Evolutionary conservation across 768 basidiomycete species (phyloP), one percentile per base, ranked within the genome.

Genomic region (Pulveroboletus frians): DNA sequence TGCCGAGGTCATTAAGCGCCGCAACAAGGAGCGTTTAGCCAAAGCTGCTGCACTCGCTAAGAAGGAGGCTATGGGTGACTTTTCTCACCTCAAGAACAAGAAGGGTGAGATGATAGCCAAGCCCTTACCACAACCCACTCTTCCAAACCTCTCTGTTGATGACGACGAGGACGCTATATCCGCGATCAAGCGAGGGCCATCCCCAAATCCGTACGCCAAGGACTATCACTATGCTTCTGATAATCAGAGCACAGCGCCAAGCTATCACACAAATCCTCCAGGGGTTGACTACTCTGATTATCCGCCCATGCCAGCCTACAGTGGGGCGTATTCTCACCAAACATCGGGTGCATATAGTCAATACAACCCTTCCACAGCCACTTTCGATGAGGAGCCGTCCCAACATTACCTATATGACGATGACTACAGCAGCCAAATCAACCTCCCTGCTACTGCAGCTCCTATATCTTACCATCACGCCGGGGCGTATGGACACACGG

Each of bases 21-120:
- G 87, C 68, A 86, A 86, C 59, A 87, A 89, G 62, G 85, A 94
- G 60, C 85, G 96, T 30, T 74, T 90, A 30, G 81, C 79, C 2
- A 85, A 88, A 56, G 85, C 88, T 42, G 84, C 83, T 9, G 87
- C 82, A 37, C 75, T 87, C 21, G 95, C 92, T 15, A 83, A 84
- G 74, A 93, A 92, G 64, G 88, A 98, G 68, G 96, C 93, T 4
- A 80, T 79, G 60, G 92, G 92, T 49, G 94, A 93, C 65, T 92
- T 72, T 69, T 88, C 88, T 39, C 92, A 94, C 64, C 76, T 95
- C 56, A 93, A 88, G 76, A 91, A 92, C 73, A 90, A 89, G 76
- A 92, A 89, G 65, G 93, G 92, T 48, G 84, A 90, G 63, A 70
- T 87, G 60, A 76, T 89, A 47, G 80, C 75, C n/a, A 79, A 84